These are phyloP conservation scores for Salisapilia sapeloensis DNA, from an alignment of 352 stramenopile genomes.

Conservation along the genomic window DNA sequence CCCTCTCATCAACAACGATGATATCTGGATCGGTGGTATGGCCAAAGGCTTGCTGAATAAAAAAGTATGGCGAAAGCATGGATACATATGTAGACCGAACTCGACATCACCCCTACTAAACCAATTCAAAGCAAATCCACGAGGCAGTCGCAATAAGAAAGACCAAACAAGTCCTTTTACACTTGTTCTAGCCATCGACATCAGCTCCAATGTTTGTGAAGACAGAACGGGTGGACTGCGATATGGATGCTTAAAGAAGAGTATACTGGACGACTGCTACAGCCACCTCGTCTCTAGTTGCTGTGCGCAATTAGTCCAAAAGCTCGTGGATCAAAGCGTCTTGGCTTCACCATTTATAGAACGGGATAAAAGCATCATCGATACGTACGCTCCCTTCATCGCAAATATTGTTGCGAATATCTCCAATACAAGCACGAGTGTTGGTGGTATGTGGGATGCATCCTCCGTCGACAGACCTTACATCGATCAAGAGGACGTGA, in stretches of 20 bases:
- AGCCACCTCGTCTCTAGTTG: constrained; percentile 13
- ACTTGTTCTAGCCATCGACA: constrained; percentile 36
- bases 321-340: constrained; percentile 18
- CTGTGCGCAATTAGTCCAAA: constrained; percentile 19
- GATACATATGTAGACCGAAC: constrained; percentile 13
- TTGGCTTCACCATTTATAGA: constrained; percentile 30
- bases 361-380: constrained; percentile 28
- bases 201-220: constrained; percentile 9
- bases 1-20: constrained; percentile 35
- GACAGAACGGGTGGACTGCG: constrained; percentile 9
- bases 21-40: constrained; percentile 37
- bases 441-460: too few species aligned
- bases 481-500: too few species aligned
- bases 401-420: constrained; percentile 27
- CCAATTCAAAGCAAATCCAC: constrained; percentile 15
- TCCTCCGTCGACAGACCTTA: too few species aligned
- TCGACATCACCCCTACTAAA: constrained; percentile 18
- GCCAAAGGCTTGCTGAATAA: constrained; percentile 15
- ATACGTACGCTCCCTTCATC: constrained; percentile 33
- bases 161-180: constrained; percentile 2
- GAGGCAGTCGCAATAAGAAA: neutral
- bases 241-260: constrained; percentile 37
- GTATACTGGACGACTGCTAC: constrained; percentile 26
- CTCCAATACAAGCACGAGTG: too few species aligned
- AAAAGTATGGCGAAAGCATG: constrained; percentile 38